Evolutionary conservation across 2,329 filamentous ascomycete species (phyloP), one percentile per base, ranked within the genome.

Genomic region (Alternaria sp.): DNA sequence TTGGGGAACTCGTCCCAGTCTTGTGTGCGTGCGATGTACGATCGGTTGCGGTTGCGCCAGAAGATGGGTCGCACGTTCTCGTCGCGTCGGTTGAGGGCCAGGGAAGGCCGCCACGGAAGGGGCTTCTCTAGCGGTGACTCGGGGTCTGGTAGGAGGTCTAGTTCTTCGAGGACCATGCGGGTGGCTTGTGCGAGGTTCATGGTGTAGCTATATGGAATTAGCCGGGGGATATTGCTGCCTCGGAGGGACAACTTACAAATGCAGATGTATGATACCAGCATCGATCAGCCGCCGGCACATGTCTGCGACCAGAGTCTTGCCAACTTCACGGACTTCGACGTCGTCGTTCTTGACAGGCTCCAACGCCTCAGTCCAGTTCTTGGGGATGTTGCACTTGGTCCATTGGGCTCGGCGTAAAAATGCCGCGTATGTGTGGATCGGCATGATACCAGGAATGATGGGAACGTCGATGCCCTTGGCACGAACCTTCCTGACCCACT

Each of bases 1-100:
- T 99, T 99, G 59, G 96, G 96, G 74, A 97, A 99, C 80, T 99
- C 96, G 74, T 99, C 96, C 96, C 96, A 99, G 72, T 97, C 95
- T 78, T 97, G 94, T 1, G 96, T 99, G 59, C 96, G 93, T 59
- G 93, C 90, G 59, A 99, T 90, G 74, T 99, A 99, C 5, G 94
- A 97, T 77, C 96, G 93, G 82, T 97, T 96, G 62, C 96, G 89
- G 82, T 98, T 97, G 73, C 95, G 90, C 96, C 96, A 99, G 86
- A 99, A 99, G 71, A 99, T 97, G 32, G 96, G 96, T 57, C 96
- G 92, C 46, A 99, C 96, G 76, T 97, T 97, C 82, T 99, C 96
- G 51, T 93, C 92, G 73, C 95, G 88, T 51, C 96, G 90, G 57
- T 93, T 92, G 67, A 97, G 88, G 47, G 90, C 94, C 63, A 98